Evolutionary conservation across 257 asterid species (phyloP).

Genomic region (Osmanthus fragrans): DNA sequence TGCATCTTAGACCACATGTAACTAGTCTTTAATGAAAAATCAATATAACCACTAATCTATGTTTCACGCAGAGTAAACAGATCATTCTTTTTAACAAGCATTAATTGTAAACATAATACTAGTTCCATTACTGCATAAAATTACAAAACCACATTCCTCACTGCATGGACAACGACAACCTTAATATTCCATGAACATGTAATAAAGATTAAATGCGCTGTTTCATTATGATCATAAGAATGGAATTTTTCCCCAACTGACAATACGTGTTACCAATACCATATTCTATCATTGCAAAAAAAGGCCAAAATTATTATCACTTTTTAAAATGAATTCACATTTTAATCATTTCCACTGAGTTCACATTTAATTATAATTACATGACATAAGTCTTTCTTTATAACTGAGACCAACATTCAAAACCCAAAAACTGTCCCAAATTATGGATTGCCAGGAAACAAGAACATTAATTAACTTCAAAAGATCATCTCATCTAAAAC

Average conservation of each 20-base stretch:
- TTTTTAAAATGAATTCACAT: not conserved
- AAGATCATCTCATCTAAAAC: constrained; percentile 7
- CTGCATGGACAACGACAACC: not conserved
- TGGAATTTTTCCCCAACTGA: not conserved
- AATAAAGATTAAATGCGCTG: not conserved
- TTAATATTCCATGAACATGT: not conserved
- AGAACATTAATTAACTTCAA: constrained; percentile 10
- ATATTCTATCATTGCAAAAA: not conserved
- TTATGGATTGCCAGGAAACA: not conserved
- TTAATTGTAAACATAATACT: not conserved
- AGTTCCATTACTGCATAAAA: not conserved
- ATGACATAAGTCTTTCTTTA: not conserved
- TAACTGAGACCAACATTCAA: constrained; percentile 1
- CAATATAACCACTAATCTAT: not conserved
- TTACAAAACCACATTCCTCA: constrained; percentile 8
- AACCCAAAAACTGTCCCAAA: not conserved
- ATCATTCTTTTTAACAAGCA: constrained; percentile 2
- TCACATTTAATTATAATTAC: not conserved
- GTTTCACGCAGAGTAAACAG: not conserved
- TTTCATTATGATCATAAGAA: not conserved
- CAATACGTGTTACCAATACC: not conserved
- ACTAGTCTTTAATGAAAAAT: constrained; percentile 7
- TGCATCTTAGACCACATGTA: not conserved
- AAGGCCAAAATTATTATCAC: not conserved
- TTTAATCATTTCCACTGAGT: constrained; percentile 8